Evolutionary conservation across 2,329 filamentous ascomycete species (phyloP).

Genomic region (Hirsutella thompsonii): DNA sequence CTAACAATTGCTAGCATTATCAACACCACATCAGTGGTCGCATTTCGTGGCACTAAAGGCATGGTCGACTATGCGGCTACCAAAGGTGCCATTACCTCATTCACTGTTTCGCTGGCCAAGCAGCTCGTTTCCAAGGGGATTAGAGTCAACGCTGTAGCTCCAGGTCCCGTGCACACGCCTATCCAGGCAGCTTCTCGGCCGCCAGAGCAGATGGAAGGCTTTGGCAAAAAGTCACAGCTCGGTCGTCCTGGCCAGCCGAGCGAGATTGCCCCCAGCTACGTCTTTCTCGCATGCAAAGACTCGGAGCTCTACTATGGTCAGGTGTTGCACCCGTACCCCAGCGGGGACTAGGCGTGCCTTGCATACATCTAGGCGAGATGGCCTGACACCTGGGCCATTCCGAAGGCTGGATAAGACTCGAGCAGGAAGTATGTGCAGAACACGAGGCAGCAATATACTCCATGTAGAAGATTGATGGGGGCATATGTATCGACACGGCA

Average conservation of each 20-base stretch:
- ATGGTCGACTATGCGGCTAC: slow-evolving; percentile 44
- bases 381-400: too few species aligned
- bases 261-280: slow-evolving; percentile 7
- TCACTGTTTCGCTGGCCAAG: slow-evolving; percentile 38
- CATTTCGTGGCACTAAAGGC: slow-evolving; percentile 34
- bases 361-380: too few species aligned
- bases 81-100: slow-evolving; percentile 44
- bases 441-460: too few species aligned
- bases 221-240: slow-evolving; percentile 23
- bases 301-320: slow-evolving; percentile 25
- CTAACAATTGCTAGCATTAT: too few species aligned
- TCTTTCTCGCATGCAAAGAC: slow-evolving; percentile 26
- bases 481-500: too few species aligned
- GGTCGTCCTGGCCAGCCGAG: slow-evolving; percentile 28
- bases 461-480: too few species aligned
- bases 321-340: slow-evolving; percentile 24
- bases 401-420: too few species aligned
- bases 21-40: slow-evolving; percentile 40
- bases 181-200: slow-evolving; percentile 28
- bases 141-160: slow-evolving; percentile 34
- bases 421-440: too few species aligned
- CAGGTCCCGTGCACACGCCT: slow-evolving; percentile 29
- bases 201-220: slow-evolving; percentile 30
- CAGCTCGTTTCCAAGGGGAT: slow-evolving; percentile 44
- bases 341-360: slow-evolving; percentile 25